Base-by-base conservation (phyloP, 495 filamentous ascomycete species). In the Corynascus novoguineensis region DNA sequence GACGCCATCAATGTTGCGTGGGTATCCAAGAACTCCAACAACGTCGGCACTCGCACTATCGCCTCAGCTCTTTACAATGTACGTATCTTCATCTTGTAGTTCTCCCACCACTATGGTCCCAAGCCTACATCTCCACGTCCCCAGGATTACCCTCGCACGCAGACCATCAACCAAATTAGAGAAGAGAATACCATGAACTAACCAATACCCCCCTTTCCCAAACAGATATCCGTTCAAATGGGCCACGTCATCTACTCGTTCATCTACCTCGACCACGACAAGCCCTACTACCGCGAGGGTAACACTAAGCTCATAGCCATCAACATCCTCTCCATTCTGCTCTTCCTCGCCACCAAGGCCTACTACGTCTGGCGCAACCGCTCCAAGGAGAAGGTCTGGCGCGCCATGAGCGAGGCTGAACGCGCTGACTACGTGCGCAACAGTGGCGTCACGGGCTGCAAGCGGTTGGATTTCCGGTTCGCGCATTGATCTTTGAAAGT, bases 371-470 rank as follows among this genome's bases (percentile, higher is more conserved):
- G 72, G 73, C 73, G 81, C 17, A 90, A 89, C 62, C 72, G 70
- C 15, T 37, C 44, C 15, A 59, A 69, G 35, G 71, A 68, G 10
- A 48, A 46, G 12, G 58, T 50, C 32, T 75, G 73, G 87, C 70
- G 77, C 55, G 70, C 68, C 0, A 86, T 91, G 86, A 78, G 68
- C 14, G 73, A 75, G 17, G 80, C 78, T 15, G 83, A 91, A 66
- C 73, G 76, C 63, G 63, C 81, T 24, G 69, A 76, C 25, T 93
- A 92, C 63, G 68, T 92, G 12, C 71, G 69, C 5, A 83, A 83
- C 3, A 88, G 86, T 24, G 78, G 65, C 10, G 82, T 88, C 61
- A 75, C 78, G 57, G 87, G 88, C 25, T 90, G 86, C 60, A 90
- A 90, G 71, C 76, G 88, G 74, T 78, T 80, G 48, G 78, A 83